Evolutionary conservation across 2,329 filamentous ascomycete species (phyloP).

Genomic region (Arthrobotrys sinensis): DNA sequence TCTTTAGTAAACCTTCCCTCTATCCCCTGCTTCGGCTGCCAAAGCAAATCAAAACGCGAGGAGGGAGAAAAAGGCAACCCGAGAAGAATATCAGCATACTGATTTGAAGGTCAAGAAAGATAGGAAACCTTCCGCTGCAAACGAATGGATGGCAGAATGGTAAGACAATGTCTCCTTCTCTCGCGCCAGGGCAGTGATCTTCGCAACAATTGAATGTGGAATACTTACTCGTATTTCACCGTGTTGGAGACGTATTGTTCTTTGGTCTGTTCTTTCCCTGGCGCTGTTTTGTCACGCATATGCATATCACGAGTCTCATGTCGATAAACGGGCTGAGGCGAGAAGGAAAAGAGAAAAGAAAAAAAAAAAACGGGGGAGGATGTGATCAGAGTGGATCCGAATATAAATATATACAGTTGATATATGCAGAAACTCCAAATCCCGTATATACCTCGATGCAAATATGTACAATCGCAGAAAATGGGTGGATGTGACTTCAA

Average conservation of each 20-base stretch:
- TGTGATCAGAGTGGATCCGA: conserved; percentile 47
- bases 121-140: conserved; percentile 5
- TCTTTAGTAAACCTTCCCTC: conserved; percentile 1
- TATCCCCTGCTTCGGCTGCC: conserved; percentile 35
- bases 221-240: conserved; percentile 41
- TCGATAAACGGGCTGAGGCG: not conserved
- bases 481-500: not conserved
- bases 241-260: conserved; percentile 61
- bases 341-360: too few relatives aligned
- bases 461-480: conserved; percentile 41
- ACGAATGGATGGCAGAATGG: conserved; percentile 37
- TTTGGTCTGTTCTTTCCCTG: conserved; percentile 60
- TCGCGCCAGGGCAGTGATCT: conserved; percentile 61
- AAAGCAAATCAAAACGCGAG: conserved; percentile 19
- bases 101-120: not conserved
- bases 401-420: conserved; percentile 44
- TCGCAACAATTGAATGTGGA: conserved; percentile 55
- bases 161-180: conserved; percentile 36
- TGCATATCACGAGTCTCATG: not conserved
- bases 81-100: not conserved
- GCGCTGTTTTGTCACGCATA: conserved; percentile 24
- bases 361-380: not conserved
- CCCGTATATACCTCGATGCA: not conserved
- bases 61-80: not conserved
- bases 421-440: conserved; percentile 23